These are phyloP conservation scores for Fusarium keratoplasticum DNA, from an alignment of 2,329 filamentous ascomycete genomes.

Conservation along the genomic window DNA sequence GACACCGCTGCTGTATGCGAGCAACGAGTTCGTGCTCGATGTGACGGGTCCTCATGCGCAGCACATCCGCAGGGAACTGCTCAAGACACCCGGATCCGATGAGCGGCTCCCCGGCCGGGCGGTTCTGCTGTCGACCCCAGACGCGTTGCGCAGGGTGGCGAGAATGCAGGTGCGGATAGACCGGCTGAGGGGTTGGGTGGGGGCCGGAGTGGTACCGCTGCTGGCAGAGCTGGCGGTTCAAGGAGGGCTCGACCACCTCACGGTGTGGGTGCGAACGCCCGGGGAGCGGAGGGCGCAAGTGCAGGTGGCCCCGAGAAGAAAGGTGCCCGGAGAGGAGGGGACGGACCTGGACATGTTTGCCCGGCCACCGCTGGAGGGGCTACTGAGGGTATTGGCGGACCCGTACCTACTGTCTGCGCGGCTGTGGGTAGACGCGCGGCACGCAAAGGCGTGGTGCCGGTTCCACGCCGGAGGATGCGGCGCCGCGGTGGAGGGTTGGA, in stretches of 20 bases:
- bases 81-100: constrained; percentile 28
- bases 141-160: constrained; percentile 43
- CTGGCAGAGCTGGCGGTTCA: constrained; percentile 48
- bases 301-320: not conserved
- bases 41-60: constrained; percentile 43
- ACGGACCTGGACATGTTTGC: constrained; percentile 38
- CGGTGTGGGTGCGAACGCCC: constrained; percentile 32
- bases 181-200: constrained; percentile 48
- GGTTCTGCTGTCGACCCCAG: constrained; percentile 39
- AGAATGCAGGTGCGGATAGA: constrained; percentile 46
- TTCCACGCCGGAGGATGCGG: constrained; percentile 51
- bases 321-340: not conserved
- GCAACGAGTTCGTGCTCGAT: constrained; percentile 48
- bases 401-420: constrained; percentile 57
- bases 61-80: constrained; percentile 43
- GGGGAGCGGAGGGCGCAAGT: constrained; percentile 13
- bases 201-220: constrained; percentile 43
- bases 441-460: constrained; percentile 55
- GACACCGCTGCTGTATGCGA: constrained; percentile 48
- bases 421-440: constrained; percentile 51
- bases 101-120: constrained; percentile 21
- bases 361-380: constrained; percentile 47
- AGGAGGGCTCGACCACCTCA: constrained; percentile 45
- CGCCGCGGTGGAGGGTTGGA: constrained; percentile 10
- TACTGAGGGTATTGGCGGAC: constrained; percentile 57